Evolutionary conservation across 2,329 filamentous ascomycete genomes (phyloP), one percentile per base, ranked within the genome.

Genomic region (Pseudocercospora musae): DNA sequence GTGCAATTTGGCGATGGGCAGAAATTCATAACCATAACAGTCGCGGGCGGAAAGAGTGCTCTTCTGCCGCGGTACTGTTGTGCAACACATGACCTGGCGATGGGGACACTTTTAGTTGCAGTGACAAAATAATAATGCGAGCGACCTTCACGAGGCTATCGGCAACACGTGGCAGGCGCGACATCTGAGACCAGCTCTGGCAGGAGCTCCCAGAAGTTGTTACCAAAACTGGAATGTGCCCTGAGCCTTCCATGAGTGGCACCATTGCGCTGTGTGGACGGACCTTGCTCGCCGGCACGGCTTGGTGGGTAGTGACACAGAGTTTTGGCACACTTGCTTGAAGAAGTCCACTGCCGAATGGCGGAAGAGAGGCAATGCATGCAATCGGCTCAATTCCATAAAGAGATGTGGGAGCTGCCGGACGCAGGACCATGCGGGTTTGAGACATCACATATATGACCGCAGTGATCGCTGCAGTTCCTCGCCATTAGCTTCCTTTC

Each of bases 361-460:
- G 53, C 29, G 53, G 53, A 56, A 56, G 29, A n/a, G 31, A 42
- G 37, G 53, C 48, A 23, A 37, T 56, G 53, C 37, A 42, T 40
- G 53, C 53, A 56, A 56, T 56, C 53, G 53, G 53, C 31, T 56
- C 8, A 56, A 56, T 56, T 56, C 53, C 53, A 56, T n/a, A n/a
- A n/a, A n/a, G n/a, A n/a, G n/a, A n/a, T 56, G 31, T 42, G 31
- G 48, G 25, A 50, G 48, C 48, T 50, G 48, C 48, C 53, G 53
- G 21, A 56, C 31, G 53, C 53, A 23, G 53, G 31, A 56, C 53
- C 53, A 42, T 56, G 53, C 53, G 31, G 11, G 25, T 56, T 15
- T 56, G 53, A 56, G 53, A 56, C 53, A 56, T 37, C 2, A n/a
- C n/a, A n/a, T 56, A 10, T 11, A 18, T 56, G 18, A 42, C 52